These are phyloP conservation scores for Plectosphaerella cucumerina DNA, from an alignment of 2,329 filamentous ascomycete genomes.

Conservation along the genomic window DNA sequence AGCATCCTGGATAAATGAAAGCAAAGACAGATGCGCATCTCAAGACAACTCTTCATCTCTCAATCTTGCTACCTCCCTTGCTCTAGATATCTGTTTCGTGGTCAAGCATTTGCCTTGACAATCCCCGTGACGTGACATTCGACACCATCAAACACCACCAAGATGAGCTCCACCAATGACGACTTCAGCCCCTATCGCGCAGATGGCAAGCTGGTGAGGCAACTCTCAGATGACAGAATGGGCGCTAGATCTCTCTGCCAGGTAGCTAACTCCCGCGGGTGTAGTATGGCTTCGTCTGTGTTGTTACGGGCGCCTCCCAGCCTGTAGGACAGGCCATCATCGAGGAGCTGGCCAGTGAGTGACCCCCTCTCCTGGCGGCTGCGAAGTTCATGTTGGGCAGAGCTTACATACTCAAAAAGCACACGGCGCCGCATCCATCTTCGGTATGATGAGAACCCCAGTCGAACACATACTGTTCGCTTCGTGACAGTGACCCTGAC, in stretches of 20 bases:
- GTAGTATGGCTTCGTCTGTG: conserved; percentile 60
- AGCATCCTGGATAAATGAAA: not conserved
- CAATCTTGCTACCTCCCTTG: too few relatives aligned
- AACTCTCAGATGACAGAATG: not conserved
- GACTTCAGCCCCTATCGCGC: conserved; percentile 53
- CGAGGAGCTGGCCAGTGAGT: conserved; percentile 50
- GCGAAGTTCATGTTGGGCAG: conserved; percentile 43
- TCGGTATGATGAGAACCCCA: conserved; percentile 29
- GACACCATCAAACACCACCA: not conserved
- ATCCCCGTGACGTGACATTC: not conserved
- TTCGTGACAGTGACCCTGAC: not conserved
- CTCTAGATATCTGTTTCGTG: too few relatives aligned
- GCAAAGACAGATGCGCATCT: not conserved
- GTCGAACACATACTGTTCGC: too few relatives aligned
- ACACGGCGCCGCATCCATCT: conserved; percentile 61
- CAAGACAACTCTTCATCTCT: not conserved
- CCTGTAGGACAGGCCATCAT: conserved; percentile 58
- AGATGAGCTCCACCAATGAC: conserved; percentile 26
- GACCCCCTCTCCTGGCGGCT: conserved; percentile 51
- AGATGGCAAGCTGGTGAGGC: conserved; percentile 51
- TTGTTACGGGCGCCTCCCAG: conserved; percentile 59
- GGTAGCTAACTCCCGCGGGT: not conserved
- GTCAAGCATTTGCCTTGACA: too few relatives aligned
- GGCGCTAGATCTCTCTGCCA: too few relatives aligned
- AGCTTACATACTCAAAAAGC: conserved; percentile 35